These are phyloP conservation scores for Mycena galopus DNA, from an alignment of 768 basidiomycete genomes.

Conservation along the genomic window DNA sequence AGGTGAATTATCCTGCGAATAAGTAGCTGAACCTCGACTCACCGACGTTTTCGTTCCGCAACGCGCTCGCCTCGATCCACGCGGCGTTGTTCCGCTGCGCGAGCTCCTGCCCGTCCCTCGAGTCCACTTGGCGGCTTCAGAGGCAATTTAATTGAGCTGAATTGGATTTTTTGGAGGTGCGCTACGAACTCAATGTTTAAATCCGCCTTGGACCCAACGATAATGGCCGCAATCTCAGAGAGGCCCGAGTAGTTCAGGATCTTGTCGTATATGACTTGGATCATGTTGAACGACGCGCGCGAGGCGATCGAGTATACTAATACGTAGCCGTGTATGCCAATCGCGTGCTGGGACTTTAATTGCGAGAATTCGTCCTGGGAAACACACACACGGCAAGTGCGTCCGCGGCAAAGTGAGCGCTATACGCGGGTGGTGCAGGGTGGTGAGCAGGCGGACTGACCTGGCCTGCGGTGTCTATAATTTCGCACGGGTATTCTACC, in stretches of 20 bases:
- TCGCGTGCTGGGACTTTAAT: constrained; percentile 92
- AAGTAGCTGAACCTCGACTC: constrained; percentile 58
- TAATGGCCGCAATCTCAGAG: constrained; percentile 89
- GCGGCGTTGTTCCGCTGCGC: constrained; percentile 80
- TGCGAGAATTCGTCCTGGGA: constrained; percentile 94
- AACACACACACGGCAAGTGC: not conserved
- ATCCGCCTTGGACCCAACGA: constrained; percentile 95
- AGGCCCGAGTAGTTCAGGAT: constrained; percentile 89
- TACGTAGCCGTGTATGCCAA: constrained; percentile 97
- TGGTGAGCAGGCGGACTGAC: constrained; percentile 56
- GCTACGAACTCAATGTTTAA: constrained; percentile 75
- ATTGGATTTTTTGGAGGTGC: constrained; percentile 30
- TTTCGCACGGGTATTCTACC: constrained; percentile 94
- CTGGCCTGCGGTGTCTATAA: constrained; percentile 98
- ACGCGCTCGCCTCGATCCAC: constrained; percentile 92
- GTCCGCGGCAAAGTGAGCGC: too few relatives aligned
- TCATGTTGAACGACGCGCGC: constrained; percentile 93
- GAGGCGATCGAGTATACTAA: constrained; percentile 96
- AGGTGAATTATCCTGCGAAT: not conserved
- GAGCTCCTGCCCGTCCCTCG: constrained; percentile 80
- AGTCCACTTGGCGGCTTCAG: constrained; percentile 77
- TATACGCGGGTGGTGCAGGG: too few relatives aligned
- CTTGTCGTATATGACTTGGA: constrained; percentile 93
- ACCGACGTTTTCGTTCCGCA: constrained; percentile 90
- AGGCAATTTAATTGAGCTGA: constrained; percentile 43